Evolutionary conservation across 2,329 filamentous ascomycete species (phyloP).

Genomic region (Penicillium brasilianum): DNA sequence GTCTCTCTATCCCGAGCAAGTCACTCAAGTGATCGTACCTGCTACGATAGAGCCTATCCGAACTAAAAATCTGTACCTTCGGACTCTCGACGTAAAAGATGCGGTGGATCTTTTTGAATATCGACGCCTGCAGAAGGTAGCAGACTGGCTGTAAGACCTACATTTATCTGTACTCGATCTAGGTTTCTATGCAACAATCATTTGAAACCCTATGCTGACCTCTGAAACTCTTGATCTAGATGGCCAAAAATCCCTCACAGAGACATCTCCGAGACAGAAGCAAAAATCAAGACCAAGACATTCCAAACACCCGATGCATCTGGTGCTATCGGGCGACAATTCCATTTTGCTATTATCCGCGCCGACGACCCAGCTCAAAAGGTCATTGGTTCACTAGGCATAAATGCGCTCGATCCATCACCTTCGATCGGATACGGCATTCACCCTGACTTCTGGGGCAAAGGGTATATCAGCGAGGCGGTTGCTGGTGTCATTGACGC

Average conservation of each 20-base stretch:
- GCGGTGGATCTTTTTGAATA: slow-evolving; percentile 31
- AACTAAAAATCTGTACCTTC: slow-evolving; percentile 28
- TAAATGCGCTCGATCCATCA: slow-evolving; percentile 26
- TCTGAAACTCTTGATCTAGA: background rate
- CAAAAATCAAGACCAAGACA: slow-evolving; percentile 15
- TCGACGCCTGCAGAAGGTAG: slow-evolving; percentile 32
- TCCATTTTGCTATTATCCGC: slow-evolving; percentile 27
- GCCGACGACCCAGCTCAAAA: slow-evolving; percentile 19
- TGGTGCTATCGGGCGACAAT: slow-evolving; percentile 24
- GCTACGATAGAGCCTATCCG: slow-evolving; percentile 11
- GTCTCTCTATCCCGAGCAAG: slow-evolving; percentile 21
- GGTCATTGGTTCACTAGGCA: slow-evolving; percentile 26
- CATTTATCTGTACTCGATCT: too few relatives aligned
- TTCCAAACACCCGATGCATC: slow-evolving; percentile 30
- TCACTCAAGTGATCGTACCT: slow-evolving; percentile 22
- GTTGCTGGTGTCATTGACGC: slow-evolving; percentile 27
- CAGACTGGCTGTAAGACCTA: slow-evolving; percentile 35
- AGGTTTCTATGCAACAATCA: too few relatives aligned
- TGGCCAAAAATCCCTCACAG: slow-evolving; percentile 22
- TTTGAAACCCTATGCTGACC: background rate
- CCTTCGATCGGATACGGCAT: slow-evolving; percentile 32
- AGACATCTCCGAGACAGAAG: slow-evolving; percentile 24
- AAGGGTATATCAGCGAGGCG: slow-evolving; percentile 33
- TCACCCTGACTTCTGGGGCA: slow-evolving; percentile 34
- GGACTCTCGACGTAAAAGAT: slow-evolving; percentile 27